A percentile compares a stretch with the other conserved stretches of the same genome.
phyloP scores from a whole-genome alignment of 495 filamentous ascomycete genomes.

The Podospora pseudocomata region DNA sequence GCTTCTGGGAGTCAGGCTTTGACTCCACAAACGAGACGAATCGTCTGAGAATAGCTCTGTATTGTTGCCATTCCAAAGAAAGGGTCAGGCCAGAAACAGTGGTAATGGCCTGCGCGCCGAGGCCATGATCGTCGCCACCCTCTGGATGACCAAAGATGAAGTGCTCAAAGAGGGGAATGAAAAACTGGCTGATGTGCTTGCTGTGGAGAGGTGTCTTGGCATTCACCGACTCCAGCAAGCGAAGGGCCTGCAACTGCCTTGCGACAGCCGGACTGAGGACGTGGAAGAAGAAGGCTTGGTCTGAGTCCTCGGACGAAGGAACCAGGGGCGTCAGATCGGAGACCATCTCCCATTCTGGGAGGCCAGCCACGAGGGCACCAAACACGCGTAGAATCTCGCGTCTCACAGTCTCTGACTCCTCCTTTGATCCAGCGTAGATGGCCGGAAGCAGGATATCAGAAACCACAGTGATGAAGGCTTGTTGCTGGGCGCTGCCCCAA shows the following conservation, averaged over 20 bases:
- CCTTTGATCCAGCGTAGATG: conserved; percentile 67
- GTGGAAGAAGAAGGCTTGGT: conserved; percentile 92
- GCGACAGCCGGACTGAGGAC: conserved; percentile 88
- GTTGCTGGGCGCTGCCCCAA: conserved; percentile 35
- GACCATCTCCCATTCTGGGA: conserved; percentile 64
- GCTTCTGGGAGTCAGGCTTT: conserved; percentile 81
- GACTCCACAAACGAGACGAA: conserved; percentile 75
- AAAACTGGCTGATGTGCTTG: conserved; percentile 77
- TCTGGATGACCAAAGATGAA: conserved; percentile 80
- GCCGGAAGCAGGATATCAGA: conserved; percentile 65
- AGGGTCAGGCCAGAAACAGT: conserved; percentile 69
- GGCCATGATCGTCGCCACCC: conserved; percentile 74
- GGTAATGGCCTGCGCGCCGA: conserved; percentile 74
- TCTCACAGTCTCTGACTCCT: conserved; percentile 78
- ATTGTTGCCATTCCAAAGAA: conserved; percentile 89
- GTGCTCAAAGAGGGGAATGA: conserved; percentile 88
- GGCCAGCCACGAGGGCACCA: conserved; percentile 68
- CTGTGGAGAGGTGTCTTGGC: conserved; percentile 59
- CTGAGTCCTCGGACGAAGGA: conserved; percentile 62
- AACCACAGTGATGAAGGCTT: conserved; percentile 48
- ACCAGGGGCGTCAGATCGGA: conserved; percentile 72
- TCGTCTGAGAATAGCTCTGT: conserved; percentile 71
- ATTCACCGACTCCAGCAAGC: conserved; percentile 65
- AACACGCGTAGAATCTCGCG: conserved; percentile 74
- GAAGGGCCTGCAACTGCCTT: conserved; percentile 78